These are phyloP conservation scores for Boletus subparvulus DNA, from an alignment of 768 basidiomycete genomes.

Conservation along the genomic window DNA sequence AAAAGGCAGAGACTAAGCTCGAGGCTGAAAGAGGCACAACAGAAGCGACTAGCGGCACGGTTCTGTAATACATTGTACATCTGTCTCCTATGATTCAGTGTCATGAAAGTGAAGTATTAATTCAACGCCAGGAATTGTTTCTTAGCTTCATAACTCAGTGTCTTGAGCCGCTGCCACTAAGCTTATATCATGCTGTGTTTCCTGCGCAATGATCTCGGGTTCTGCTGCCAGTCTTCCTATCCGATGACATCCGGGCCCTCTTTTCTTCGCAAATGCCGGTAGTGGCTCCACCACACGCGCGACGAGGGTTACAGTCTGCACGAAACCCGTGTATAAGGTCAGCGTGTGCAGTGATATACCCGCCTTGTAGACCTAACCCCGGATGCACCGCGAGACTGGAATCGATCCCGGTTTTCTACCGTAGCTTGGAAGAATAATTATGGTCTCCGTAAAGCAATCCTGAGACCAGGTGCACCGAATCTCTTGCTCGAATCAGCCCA, in stretches of 20 bases:
- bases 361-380: too few relatives aligned
- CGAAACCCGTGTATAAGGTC: too few relatives aligned
- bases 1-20: slow-evolving; percentile 4
- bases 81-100: background rate
- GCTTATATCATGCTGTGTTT: too few relatives aligned
- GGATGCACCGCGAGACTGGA: background rate
- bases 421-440: too few relatives aligned
- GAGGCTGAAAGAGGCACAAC: background rate
- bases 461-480: too few relatives aligned
- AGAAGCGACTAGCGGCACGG: background rate
- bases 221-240: background rate
- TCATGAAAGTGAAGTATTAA: background rate
- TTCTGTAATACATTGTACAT: background rate
- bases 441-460: too few relatives aligned
- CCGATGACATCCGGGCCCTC: background rate
- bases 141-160: background rate
- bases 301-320: too few relatives aligned
- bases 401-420: background rate
- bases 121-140: background rate
- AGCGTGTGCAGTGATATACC: too few relatives aligned
- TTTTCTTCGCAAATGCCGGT: background rate
- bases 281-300: background rate
- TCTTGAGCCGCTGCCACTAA: background rate
- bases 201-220: too few relatives aligned
- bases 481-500: background rate